Evolutionary conservation across 257 asterid species (phyloP).

Genomic region (Henckelia pumila): DNA sequence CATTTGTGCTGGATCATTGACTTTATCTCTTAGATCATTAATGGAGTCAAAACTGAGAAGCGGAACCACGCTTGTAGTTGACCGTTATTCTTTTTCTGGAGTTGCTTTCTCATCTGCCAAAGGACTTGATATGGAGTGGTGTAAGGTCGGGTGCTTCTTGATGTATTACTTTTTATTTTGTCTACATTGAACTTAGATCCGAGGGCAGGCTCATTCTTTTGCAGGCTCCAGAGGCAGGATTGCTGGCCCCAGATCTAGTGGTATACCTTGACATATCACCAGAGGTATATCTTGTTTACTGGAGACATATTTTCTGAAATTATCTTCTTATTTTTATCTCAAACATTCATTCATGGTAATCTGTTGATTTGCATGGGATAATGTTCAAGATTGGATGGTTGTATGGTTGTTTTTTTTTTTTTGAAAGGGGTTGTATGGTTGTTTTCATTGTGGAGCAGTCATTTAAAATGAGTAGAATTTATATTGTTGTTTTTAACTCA

Average conservation of each 20-base stretch:
- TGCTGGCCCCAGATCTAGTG: conserved; percentile 92
- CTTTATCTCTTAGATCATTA: conserved; percentile 45
- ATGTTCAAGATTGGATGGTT: neutral
- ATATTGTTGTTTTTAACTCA: no score
- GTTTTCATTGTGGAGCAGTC: neutral
- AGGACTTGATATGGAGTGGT: conserved; percentile 83
- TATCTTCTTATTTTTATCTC: neutral
- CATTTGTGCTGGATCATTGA: conserved; percentile 15
- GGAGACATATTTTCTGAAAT: conserved; percentile 12
- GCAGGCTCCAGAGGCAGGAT: conserved; percentile 88
- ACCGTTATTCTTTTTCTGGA: conserved; percentile 88
- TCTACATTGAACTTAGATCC: neutral
- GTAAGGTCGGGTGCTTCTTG: conserved; percentile 53
- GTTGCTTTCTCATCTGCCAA: conserved; percentile 94
- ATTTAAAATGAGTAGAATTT: no score
- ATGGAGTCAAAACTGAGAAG: conserved; percentile 83
- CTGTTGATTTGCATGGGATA: neutral
- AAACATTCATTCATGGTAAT: neutral
- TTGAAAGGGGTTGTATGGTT: no score
- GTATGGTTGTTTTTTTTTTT: no score
- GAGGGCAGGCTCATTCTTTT: conserved; percentile 2
- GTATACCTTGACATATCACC: conserved; percentile 87
- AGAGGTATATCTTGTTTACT: conserved; percentile 50
- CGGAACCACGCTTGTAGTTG: conserved; percentile 76
- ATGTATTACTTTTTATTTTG: conserved; percentile 3